These are phyloP conservation scores for Ogataea glucozyma DNA, from an alignment of 805 yeast genomes.

Conservation along the genomic window DNA sequence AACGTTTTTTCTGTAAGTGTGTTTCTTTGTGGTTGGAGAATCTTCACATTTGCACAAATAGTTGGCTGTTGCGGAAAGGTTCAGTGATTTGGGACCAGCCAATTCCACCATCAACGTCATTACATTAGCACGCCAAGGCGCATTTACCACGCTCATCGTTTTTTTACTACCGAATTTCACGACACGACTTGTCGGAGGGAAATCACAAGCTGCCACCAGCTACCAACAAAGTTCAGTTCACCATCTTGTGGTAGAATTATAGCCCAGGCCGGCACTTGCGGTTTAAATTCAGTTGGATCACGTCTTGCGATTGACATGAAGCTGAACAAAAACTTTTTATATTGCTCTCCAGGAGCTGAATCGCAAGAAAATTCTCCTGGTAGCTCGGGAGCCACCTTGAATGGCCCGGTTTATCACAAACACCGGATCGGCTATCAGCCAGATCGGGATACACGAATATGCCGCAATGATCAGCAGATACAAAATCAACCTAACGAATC, in stretches of 20 bases:
- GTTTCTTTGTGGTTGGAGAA: slow-evolving; percentile 2
- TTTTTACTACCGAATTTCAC: too few relatives aligned
- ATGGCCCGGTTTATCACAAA: not conserved
- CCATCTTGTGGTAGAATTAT: too few relatives aligned
- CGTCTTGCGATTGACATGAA: slow-evolving; percentile 1
- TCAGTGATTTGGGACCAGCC: too few relatives aligned
- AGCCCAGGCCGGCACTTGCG: too few relatives aligned
- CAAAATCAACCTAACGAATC: too few relatives aligned
- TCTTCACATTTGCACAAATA: too few relatives aligned
- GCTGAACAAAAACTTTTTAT: not conserved
- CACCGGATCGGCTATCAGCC: not conserved
- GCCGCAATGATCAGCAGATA: not conserved
- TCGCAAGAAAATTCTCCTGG: not conserved
- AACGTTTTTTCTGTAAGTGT: not conserved
- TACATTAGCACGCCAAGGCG: too few relatives aligned
- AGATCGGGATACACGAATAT: not conserved
- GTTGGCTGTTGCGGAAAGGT: too few relatives aligned
- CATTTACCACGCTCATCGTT: too few relatives aligned
- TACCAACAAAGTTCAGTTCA: not conserved
- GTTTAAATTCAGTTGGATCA: not conserved
- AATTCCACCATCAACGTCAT: too few relatives aligned
- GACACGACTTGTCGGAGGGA: not conserved
- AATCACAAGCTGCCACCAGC: slow-evolving; percentile 3
- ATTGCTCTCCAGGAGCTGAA: not conserved
- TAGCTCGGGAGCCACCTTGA: not conserved